Conservation (phyloP, 2,329 filamentous ascomycete species). For the Paecilomyces variotii region DNA sequence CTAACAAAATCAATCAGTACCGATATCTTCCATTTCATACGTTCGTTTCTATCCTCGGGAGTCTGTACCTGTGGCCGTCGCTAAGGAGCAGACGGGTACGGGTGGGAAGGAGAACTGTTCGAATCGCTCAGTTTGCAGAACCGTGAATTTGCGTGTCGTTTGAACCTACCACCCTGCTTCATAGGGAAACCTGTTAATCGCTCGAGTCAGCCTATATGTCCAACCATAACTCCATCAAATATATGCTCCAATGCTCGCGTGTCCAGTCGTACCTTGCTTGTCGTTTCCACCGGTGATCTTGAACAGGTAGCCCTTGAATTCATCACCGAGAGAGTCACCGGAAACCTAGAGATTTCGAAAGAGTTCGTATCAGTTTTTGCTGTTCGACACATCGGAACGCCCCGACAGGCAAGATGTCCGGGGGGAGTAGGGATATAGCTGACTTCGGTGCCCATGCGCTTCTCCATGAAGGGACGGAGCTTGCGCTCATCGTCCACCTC, state of each 20-base stretch:
- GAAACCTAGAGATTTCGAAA: constrained; percentile 54
- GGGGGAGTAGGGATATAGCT: constrained; percentile 20
- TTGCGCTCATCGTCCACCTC: constrained; percentile 99
- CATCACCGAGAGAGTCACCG: constrained; percentile 91
- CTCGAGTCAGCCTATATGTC: constrained; percentile 16
- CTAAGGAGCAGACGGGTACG: constrained; percentile 95
- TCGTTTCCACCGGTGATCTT: constrained; percentile 99
- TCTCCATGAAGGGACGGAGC: constrained; percentile 97
- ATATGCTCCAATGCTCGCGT: not conserved
- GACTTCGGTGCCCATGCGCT: constrained; percentile 63
- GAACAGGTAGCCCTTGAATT: constrained; percentile 99
- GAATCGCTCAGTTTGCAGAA: constrained; percentile 1
- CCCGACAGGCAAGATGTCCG: constrained; percentile 1
- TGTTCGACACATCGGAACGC: constrained; percentile 10
- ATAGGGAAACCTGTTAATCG: constrained; percentile 71
- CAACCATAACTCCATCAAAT: not conserved
- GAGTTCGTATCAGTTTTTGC: constrained; percentile 25
- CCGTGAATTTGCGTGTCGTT: constrained; percentile 14
- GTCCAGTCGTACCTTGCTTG: constrained; percentile 69
- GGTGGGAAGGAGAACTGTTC: constrained; percentile 72
- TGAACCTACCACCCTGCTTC: constrained; percentile 79
- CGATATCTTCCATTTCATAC: not conserved
- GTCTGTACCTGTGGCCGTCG: constrained; percentile 67
- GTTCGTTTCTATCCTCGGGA: not conserved
- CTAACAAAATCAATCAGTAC: constrained; percentile 25